phyloP scores from a whole-genome alignment of 129 eudicot species.

The Sambucus nigra region DNA sequence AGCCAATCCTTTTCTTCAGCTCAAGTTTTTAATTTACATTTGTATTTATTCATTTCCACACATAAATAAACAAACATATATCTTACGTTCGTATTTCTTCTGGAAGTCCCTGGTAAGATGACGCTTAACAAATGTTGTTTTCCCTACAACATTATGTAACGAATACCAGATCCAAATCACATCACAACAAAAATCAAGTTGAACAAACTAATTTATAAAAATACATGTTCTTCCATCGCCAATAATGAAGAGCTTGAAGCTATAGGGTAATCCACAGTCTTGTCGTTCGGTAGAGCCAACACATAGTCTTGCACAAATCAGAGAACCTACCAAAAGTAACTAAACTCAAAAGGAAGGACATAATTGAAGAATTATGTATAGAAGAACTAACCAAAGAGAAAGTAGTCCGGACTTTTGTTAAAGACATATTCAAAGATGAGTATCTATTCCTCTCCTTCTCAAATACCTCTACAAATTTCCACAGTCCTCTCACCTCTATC shows the following conservation, averaged over 20 bases:
- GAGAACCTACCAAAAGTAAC: no score
- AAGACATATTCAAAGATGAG: no score
- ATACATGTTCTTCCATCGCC: slow-evolving; percentile 27
- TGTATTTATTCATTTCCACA: background rate
- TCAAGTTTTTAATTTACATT: background rate
- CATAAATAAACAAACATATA: background rate
- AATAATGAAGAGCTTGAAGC: slow-evolving; percentile 29
- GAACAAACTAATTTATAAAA: background rate
- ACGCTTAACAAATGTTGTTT: slow-evolving; percentile 25
- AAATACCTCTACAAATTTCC: no score
- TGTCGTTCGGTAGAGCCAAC: slow-evolving; percentile 20
- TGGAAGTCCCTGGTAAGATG: slow-evolving; percentile 23
- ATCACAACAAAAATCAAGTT: background rate
- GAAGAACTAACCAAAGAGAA: no score
- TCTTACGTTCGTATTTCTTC: slow-evolving; percentile 28
- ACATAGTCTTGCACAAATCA: no score
- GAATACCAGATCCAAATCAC: background rate
- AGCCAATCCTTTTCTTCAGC: background rate
- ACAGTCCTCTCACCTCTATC: no score
- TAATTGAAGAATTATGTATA: no score
- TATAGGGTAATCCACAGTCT: slow-evolving; percentile 24
- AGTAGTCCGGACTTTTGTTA: no score
- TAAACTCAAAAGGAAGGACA: no score
- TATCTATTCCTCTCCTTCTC: no score
- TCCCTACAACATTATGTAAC: slow-evolving; percentile 9